phyloP scores from a whole-genome alignment of 2,329 filamentous ascomycete species.

The Colletotrichum chlorophyti region DNA sequence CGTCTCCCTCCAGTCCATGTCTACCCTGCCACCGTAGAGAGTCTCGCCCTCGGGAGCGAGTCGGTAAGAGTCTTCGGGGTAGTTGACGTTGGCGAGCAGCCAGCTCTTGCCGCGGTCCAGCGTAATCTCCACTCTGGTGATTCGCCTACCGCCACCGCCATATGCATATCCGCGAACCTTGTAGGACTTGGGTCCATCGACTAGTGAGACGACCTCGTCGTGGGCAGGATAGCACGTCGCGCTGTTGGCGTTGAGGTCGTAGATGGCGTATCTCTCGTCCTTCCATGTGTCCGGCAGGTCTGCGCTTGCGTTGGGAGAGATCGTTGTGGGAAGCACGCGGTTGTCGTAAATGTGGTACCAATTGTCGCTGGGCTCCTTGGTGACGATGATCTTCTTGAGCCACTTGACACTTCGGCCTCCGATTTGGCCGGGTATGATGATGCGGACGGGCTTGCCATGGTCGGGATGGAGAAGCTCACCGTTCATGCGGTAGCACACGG shows the following conservation, averaged over 20 bases:
- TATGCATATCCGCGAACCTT: constrained; percentile 84
- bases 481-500: constrained; percentile 92
- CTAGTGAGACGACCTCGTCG: constrained; percentile 68
- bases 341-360: constrained; percentile 98
- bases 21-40: constrained; percentile 79
- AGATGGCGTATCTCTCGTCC: constrained; percentile 91
- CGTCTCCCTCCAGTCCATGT: constrained; percentile 82
- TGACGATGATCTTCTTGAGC: constrained; percentile 82
- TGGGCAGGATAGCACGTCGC: constrained; percentile 83
- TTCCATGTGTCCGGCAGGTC: constrained; percentile 80
- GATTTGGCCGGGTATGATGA: constrained; percentile 89
- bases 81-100: constrained; percentile 78
- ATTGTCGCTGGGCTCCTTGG: constrained; percentile 81
- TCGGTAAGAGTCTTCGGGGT: constrained; percentile 86
- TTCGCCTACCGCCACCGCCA: constrained; percentile 81
- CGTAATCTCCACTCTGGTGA: constrained; percentile 84
- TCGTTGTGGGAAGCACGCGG: constrained; percentile 83
- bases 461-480: constrained; percentile 81
- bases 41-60: constrained; percentile 60
- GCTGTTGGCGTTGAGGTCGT: constrained; percentile 88
- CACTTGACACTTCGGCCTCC: constrained; percentile 93
- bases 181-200: constrained; percentile 54
- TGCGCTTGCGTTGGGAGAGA: constrained; percentile 81
- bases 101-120: constrained; percentile 84
- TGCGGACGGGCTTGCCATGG: constrained; percentile 83